phyloP scores from a whole-genome alignment of 192 early-diverging fungal genomes.

The Podila horticola region DNA sequence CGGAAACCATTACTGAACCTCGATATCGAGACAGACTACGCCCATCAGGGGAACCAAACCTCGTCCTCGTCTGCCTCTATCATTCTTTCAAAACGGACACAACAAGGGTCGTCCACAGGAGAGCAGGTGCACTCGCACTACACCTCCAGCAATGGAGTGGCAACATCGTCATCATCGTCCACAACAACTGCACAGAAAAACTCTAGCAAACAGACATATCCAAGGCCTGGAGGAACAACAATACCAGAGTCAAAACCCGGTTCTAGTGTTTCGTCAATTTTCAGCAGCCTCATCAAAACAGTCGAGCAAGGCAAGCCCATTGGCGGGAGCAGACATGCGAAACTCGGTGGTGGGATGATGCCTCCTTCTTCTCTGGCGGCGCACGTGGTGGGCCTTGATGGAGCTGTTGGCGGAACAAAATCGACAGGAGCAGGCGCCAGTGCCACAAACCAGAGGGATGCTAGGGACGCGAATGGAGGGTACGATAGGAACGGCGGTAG shows the following conservation, averaged over 20 bases:
- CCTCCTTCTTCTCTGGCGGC: slow-evolving; percentile 37
- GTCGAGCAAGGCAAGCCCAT: slow-evolving; percentile 45
- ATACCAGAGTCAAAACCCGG: not conserved
- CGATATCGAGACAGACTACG: slow-evolving; percentile 24
- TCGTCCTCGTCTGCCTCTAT: not conserved
- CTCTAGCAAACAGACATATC: not conserved
- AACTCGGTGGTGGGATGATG: slow-evolving; percentile 16
- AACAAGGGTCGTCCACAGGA: not conserved
- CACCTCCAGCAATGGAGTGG: not conserved
- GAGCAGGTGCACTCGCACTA: too few relatives aligned
- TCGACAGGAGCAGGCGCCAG: not conserved
- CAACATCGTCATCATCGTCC: not conserved
- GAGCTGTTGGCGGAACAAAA: slow-evolving; percentile 19
- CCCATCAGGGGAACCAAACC: slow-evolving; percentile 12
- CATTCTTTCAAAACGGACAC: not conserved
- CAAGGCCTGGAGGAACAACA: not conserved
- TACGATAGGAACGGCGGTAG: not conserved
- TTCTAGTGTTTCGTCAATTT: slow-evolving; percentile 9
- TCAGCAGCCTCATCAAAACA: slow-evolving; percentile 39
- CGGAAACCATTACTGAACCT: slow-evolving; percentile 34
- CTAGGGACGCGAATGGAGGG: not conserved
- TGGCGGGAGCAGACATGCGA: slow-evolving; percentile 38
- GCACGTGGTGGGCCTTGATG: slow-evolving; percentile 32
- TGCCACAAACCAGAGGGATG: not conserved
- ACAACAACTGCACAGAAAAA: not conserved